phyloP scores from a whole-genome alignment of 768 basidiomycete genomes.

The Phylloporus sp. region DNA sequence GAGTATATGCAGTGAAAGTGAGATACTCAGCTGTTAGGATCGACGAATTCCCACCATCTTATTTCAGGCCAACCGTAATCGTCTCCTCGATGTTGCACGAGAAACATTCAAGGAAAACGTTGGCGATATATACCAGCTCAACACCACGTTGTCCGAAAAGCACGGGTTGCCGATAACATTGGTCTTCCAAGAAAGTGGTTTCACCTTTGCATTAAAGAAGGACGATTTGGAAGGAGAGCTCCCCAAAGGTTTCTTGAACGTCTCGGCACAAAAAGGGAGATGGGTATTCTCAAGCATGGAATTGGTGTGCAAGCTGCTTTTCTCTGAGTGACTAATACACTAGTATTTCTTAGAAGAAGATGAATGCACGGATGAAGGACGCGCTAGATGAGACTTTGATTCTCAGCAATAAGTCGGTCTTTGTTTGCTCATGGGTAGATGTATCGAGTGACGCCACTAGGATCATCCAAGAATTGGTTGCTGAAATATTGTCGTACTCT shows the following conservation, averaged over 20 bases:
- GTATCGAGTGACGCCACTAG: slow-evolving; percentile 33
- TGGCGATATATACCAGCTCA: slow-evolving; percentile 75
- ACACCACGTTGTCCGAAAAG: slow-evolving; percentile 51
- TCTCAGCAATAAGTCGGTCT: slow-evolving; percentile 68
- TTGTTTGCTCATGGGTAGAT: neutral
- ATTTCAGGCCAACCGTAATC: slow-evolving; percentile 65
- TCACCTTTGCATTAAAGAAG: slow-evolving; percentile 69
- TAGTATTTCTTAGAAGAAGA: slow-evolving; percentile 56
- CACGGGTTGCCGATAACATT: slow-evolving; percentile 62
- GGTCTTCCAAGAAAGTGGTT: slow-evolving; percentile 68
- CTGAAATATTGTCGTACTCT: slow-evolving; percentile 62
- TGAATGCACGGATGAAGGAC: slow-evolving; percentile 86
- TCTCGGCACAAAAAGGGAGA: slow-evolving; percentile 59
- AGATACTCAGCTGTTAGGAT: neutral
- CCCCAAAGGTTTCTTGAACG: slow-evolving; percentile 69
- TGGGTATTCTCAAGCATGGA: slow-evolving; percentile 78
- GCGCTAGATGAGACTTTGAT: slow-evolving; percentile 86
- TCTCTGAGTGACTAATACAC: neutral
- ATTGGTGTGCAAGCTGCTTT: slow-evolving; percentile 45
- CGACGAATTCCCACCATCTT: neutral
- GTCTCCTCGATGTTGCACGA: slow-evolving; percentile 87
- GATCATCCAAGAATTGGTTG: slow-evolving; percentile 74
- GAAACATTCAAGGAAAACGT: slow-evolving; percentile 94
- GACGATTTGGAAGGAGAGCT: slow-evolving; percentile 44
- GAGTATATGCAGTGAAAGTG: slow-evolving; percentile 86